phyloP scores from a whole-genome alignment of 768 basidiomycete species.

The Russula earlei region DNA sequence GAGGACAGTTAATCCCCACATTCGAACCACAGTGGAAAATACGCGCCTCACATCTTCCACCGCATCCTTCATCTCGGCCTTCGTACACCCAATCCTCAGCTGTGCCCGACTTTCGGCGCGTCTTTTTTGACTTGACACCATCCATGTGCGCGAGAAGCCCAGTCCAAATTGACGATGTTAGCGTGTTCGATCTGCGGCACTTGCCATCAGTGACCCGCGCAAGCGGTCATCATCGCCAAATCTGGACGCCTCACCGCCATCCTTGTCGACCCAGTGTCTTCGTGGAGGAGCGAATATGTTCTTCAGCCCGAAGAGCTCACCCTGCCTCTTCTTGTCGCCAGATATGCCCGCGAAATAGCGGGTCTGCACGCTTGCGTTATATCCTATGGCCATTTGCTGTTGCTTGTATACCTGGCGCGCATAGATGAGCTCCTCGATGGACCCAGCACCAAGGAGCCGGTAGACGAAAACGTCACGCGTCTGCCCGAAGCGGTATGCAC shows the following conservation, averaged over 20 bases:
- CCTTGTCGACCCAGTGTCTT: constrained; percentile 62
- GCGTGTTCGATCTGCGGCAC: constrained; percentile 64
- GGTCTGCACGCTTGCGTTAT: constrained; percentile 75
- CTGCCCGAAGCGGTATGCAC: constrained; percentile 82
- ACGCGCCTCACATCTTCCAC: constrained; percentile 24
- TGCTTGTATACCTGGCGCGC: constrained; percentile 89
- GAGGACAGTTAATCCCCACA: background rate
- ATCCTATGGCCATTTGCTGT: constrained; percentile 88
- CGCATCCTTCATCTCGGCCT: constrained; percentile 37
- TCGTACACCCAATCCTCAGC: constrained; percentile 35
- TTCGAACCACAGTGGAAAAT: background rate
- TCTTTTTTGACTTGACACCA: constrained; percentile 26
- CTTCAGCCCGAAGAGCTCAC: constrained; percentile 77
- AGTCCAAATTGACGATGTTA: constrained; percentile 63
- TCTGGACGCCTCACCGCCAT: constrained; percentile 42
- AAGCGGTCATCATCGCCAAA: background rate
- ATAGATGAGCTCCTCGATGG: constrained; percentile 81
- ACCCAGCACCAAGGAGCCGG: constrained; percentile 77
- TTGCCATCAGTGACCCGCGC: background rate
- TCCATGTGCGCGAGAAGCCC: constrained; percentile 67
- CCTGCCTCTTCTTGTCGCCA: constrained; percentile 61
- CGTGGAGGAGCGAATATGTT: constrained; percentile 80
- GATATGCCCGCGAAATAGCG: constrained; percentile 79
- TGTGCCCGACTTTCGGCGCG: constrained; percentile 24
- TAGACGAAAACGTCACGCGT: constrained; percentile 77